Evolutionary conservation across 2,329 filamentous ascomycete species (phyloP).

Genomic region (Nannizziopsis arthrosporioides): DNA sequence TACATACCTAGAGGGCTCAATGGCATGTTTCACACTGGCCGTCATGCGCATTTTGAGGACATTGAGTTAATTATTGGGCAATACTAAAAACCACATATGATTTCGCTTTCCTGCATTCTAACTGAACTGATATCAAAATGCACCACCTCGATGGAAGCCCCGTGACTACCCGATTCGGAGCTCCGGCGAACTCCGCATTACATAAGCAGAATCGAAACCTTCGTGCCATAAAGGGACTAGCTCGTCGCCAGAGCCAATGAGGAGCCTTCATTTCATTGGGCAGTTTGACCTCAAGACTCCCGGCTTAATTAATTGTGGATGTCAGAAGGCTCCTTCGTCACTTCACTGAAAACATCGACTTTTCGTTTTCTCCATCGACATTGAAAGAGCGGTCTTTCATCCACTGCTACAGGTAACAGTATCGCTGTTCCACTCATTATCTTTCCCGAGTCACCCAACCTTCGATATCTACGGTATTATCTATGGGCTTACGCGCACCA

Average conservation of each 20-base stretch:
- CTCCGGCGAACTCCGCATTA: not conserved
- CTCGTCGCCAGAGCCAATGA: not conserved
- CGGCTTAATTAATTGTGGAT: not conserved
- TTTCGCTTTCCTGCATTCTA: no score
- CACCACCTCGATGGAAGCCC: no score
- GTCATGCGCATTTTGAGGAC: no score
- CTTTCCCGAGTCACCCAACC: not conserved
- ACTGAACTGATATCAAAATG: no score
- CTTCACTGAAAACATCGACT: no score
- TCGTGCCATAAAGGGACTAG: not conserved
- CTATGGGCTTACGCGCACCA: slow-evolving; percentile 18
- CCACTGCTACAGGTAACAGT: not conserved
- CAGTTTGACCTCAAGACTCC: slow-evolving; percentile 10
- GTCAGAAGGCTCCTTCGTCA: not conserved
- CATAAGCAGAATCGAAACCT: not conserved
- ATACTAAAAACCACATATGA: no score
- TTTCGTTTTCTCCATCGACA: no score
- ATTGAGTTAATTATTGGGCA: no score
- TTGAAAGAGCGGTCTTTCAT: not conserved
- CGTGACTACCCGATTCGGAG: no score
- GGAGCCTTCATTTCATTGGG: slow-evolving; percentile 5
- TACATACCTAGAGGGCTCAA: not conserved
- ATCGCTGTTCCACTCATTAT: not conserved
- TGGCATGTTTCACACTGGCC: not conserved
- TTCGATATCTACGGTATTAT: slow-evolving; percentile 11